Evolutionary conservation across 2,329 filamentous ascomycete genomes (phyloP), one percentile per base, ranked within the genome.

Genomic region (Neobulgaria alba): DNA sequence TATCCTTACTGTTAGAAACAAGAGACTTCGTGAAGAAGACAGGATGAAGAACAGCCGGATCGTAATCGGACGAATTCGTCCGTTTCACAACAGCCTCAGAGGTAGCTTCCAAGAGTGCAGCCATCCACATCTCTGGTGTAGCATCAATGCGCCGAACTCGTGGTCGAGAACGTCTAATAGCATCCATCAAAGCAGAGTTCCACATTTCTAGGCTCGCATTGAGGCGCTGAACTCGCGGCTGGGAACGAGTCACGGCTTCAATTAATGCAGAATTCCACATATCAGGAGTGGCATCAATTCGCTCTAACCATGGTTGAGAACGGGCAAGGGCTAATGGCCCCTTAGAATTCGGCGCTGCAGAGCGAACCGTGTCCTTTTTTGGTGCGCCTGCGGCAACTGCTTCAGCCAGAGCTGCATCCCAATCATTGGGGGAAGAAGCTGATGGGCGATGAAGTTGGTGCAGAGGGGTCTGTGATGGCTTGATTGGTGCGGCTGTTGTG

Each of bases 371-470:
- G 9, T 14, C 12, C 31, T 42, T 45, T 30, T 39, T 45, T 29
- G 37, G 39, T 3, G 33, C 36, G 10, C 52, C 44, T 18, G 52
- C 47, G n/a, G 39, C 35, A 12, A 57, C 47, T 14, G 54, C 54
- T 43, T 55, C 47, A 10, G 38, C 30, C 10, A 56, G 49, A 17
- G 53, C 55, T 18, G 45, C 43, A 18, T 52, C 46, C 55, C 55
- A 56, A 30, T 52, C 42, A 3, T 43, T 47, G 16, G 36, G 43
- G 33, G 43, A 42, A 16, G 44, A 43, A 12, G 42, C 23, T 5
- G 33, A 31, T n/a, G 41, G 34, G 40, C 45, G 43, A 20, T 47
- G 30, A 30, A 50, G 47, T 17, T 48, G 51, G 29, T 47, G 43
- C 21, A 48, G 35, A 15, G 48, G 32, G 36, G 46, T 49, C 9